phyloP scores from a whole-genome alignment of 306 rosid species.

The Cyamopsis tetragonoloba region DNA sequence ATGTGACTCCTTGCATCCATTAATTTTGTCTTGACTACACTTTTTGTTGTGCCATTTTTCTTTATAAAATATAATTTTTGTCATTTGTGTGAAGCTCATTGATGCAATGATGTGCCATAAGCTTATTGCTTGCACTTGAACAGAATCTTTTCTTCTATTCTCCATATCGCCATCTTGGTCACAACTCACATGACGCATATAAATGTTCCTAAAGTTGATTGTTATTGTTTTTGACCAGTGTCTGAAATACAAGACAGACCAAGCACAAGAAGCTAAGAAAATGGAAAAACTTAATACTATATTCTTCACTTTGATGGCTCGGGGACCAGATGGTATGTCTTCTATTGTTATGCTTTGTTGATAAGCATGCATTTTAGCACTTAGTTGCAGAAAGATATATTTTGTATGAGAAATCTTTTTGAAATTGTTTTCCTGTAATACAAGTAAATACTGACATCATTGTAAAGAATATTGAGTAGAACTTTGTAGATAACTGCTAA shows the following conservation, averaged over 20 bases:
- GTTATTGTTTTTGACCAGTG: slow-evolving; percentile 49
- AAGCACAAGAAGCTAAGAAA: slow-evolving; percentile 90
- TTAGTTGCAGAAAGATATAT: slow-evolving; percentile 7
- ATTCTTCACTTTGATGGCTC: slow-evolving; percentile 89
- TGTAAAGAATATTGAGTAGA: neutral
- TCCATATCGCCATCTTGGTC: slow-evolving; percentile 13
- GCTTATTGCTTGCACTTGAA: slow-evolving; percentile 22
- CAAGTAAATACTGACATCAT: slow-evolving; percentile 16
- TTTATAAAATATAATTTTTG: slow-evolving; percentile 19
- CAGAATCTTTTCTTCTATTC: slow-evolving; percentile 17
- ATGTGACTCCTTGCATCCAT: slow-evolving; percentile 12
- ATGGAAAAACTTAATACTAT: slow-evolving; percentile 81
- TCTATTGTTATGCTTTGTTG: slow-evolving; percentile 22
- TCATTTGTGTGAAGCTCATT: slow-evolving; percentile 21
- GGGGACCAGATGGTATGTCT: slow-evolving; percentile 83
- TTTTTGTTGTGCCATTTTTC: slow-evolving; percentile 13
- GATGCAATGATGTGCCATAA: slow-evolving; percentile 18
- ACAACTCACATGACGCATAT: slow-evolving; percentile 16
- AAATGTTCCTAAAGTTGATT: slow-evolving; percentile 27
- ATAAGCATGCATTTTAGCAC: slow-evolving; percentile 6
- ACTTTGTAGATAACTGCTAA: neutral
- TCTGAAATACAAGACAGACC: slow-evolving; percentile 90
- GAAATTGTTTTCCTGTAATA: neutral
- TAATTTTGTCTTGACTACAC: neutral
- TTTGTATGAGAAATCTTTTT: slow-evolving; percentile 1